A percentile compares a stretch with the other conserved stretches of the same genome.
Conservation (phyloP, 805 yeast genomes). For the Diddensiella santjacobensis region DNA sequence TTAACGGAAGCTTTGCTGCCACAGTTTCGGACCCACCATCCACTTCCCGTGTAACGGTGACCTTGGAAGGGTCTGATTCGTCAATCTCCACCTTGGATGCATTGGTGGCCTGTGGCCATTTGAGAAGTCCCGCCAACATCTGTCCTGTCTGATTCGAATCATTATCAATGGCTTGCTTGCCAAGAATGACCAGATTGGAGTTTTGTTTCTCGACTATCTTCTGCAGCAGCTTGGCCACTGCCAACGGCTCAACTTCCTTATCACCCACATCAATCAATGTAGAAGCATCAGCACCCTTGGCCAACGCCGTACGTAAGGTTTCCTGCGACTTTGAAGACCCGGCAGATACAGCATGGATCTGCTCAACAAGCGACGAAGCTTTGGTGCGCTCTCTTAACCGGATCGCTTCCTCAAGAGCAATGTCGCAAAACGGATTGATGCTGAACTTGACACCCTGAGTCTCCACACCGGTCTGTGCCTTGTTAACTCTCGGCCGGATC, state of each 20-base stretch:
- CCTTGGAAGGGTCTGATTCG: conserved; percentile 47
- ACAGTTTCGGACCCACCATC: conserved; percentile 93
- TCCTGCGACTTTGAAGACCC: conserved; percentile 88
- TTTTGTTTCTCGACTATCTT: conserved; percentile 65
- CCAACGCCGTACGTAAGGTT: conserved; percentile 81
- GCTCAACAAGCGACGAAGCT: conserved; percentile 54
- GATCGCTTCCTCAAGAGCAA: conserved; percentile 94
- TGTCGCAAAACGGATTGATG: conserved; percentile 96
- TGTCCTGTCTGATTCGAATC: conserved; percentile 96
- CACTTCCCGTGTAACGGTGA: conserved; percentile 81
- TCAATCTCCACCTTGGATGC: conserved; percentile 79
- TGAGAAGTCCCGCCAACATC: conserved; percentile 86
- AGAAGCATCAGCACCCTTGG: conserved; percentile 89
- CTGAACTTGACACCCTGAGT: conserved; percentile 86
- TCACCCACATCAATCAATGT: conserved; percentile 78
- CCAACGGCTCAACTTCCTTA: conserved; percentile 74
- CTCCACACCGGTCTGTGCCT: conserved; percentile 78
- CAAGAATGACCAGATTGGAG: conserved; percentile 79
- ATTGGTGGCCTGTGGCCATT: conserved; percentile 96
- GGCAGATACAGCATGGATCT: conserved; percentile 85
- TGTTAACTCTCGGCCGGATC: conserved; percentile 86
- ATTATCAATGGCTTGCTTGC: conserved; percentile 96
- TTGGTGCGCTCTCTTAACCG: conserved; percentile 66
- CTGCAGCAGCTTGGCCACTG: conserved; percentile 80
- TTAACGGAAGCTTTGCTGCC: conserved; percentile 71